Conservation (phyloP, 2,329 filamentous ascomycete genomes). For the Pestalotiopsis sp. region DNA sequence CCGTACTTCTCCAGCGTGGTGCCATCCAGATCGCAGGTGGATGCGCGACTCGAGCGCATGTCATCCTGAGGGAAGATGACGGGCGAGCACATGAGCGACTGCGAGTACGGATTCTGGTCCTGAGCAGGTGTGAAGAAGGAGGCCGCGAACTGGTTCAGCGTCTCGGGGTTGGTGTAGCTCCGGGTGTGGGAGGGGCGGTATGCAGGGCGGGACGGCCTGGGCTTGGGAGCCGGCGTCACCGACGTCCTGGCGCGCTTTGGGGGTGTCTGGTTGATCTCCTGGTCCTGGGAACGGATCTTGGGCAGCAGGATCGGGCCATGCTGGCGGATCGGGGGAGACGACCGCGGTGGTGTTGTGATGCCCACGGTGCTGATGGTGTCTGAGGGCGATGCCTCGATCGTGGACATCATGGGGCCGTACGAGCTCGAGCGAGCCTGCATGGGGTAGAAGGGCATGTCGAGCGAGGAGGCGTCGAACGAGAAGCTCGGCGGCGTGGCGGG, state of each 20-base stretch:
- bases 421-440: slow-evolving; percentile 65
- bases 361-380: slow-evolving; percentile 65
- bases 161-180: slow-evolving; percentile 63
- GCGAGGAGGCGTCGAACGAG: slow-evolving; percentile 56
- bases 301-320: slow-evolving; percentile 80
- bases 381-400: slow-evolving; percentile 59
- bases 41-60: slow-evolving; percentile 57
- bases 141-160: slow-evolving; percentile 41
- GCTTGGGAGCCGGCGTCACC: slow-evolving; percentile 39
- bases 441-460: slow-evolving; percentile 53
- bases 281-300: slow-evolving; percentile 84
- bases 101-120: slow-evolving; percentile 32
- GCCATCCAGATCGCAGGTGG: slow-evolving; percentile 68
- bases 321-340: slow-evolving; percentile 70
- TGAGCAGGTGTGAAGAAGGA: slow-evolving; percentile 39
- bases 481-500: slow-evolving; percentile 51
- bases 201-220: slow-evolving; percentile 26
- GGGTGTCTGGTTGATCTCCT: slow-evolving; percentile 62
- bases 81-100: slow-evolving; percentile 67
- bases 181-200: slow-evolving; percentile 51
- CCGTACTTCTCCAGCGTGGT: slow-evolving; percentile 68
- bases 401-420: slow-evolving; percentile 67
- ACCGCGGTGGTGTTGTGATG: slow-evolving; percentile 65
- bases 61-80: slow-evolving; percentile 54
- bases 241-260: slow-evolving; percentile 60